Percentiles rank a stretch among this genome's conserved stretches.
Conservation (phyloP, 2,329 filamentous ascomycete genomes). For the Leptographium procerum region DNA sequence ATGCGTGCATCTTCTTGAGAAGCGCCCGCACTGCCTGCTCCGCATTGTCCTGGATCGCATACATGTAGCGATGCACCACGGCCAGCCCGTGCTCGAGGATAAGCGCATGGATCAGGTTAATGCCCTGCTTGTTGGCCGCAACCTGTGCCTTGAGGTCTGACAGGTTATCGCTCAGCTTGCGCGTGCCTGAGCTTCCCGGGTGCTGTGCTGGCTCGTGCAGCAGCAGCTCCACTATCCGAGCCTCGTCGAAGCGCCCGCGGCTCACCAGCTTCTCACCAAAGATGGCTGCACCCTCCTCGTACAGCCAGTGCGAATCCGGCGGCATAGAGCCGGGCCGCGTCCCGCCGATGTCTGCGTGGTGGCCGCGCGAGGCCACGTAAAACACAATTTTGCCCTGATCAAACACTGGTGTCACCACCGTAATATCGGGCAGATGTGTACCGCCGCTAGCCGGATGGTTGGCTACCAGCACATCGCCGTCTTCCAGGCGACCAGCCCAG, state of each 20-base stretch:
- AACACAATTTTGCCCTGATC: constrained; percentile 61
- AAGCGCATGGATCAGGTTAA: constrained; percentile 55
- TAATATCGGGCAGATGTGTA: constrained; percentile 75
- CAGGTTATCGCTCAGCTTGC: not conserved
- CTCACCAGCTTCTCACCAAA: constrained; percentile 61
- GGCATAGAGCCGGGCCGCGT: constrained; percentile 64
- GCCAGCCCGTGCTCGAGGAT: constrained; percentile 53
- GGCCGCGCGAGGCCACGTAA: constrained; percentile 68
- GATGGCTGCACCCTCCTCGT: constrained; percentile 54
- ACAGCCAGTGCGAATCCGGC: constrained; percentile 54
- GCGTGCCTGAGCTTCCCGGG: not conserved
- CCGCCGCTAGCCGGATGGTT: constrained; percentile 53
- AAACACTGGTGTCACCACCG: constrained; percentile 71
- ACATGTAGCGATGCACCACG: constrained; percentile 46
- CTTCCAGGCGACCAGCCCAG: constrained; percentile 65
- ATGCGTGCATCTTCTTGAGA: constrained; percentile 46
- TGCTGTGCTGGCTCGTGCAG: constrained; percentile 51
- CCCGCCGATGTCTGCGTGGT: constrained; percentile 56
- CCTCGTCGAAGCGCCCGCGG: constrained; percentile 66
- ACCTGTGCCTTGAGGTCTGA: constrained; percentile 54
- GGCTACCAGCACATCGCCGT: constrained; percentile 69
- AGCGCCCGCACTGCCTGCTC: constrained; percentile 60
- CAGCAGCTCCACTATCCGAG: constrained; percentile 47
- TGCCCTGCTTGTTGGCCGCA: constrained; percentile 64
- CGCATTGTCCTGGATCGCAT: constrained; percentile 63